Evolutionary conservation across 148 eudicot species (phyloP).

Genomic region (Drosera capensis): DNA sequence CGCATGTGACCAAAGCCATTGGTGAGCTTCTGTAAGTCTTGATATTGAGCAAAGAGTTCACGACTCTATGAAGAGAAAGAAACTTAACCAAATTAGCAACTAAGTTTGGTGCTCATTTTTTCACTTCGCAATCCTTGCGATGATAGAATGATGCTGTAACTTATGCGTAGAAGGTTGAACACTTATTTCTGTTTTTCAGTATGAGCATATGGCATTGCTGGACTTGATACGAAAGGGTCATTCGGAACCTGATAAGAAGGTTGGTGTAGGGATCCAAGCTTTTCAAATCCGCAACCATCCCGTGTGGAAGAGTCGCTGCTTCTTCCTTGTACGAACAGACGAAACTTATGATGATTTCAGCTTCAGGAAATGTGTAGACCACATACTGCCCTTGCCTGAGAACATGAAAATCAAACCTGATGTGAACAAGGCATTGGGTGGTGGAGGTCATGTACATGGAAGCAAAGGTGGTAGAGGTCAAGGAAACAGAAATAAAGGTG

Average conservation of each 20-base stretch:
- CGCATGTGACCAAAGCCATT: too few species aligned
- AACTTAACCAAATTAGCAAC: too few species aligned
- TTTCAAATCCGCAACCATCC: slow-evolving; percentile 80
- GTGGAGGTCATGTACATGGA: slow-evolving; percentile 14
- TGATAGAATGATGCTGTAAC: too few species aligned
- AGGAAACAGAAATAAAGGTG: slow-evolving; percentile 23
- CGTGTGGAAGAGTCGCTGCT: slow-evolving; percentile 63
- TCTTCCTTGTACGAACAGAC: slow-evolving; percentile 59
- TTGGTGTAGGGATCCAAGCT: slow-evolving; percentile 45
- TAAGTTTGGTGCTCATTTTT: too few species aligned
- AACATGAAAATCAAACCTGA: slow-evolving; percentile 56
- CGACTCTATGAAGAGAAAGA: too few species aligned
- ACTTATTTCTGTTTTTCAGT: too few species aligned
- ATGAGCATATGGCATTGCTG: slow-evolving; percentile 52
- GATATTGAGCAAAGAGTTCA: too few species aligned
- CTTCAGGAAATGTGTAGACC: slow-evolving; percentile 91
- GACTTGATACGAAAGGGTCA: slow-evolving; percentile 81
- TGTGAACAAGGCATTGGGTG: slow-evolving; percentile 41
- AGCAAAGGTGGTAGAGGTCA: slow-evolving; percentile 22
- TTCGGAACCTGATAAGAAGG: slow-evolving; percentile 62
- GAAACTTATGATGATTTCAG: slow-evolving; percentile 74
- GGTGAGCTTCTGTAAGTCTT: too few species aligned
- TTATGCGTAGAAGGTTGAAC: too few species aligned
- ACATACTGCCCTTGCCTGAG: slow-evolving; percentile 84
- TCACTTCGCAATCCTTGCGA: too few species aligned